phyloP scores from a whole-genome alignment of 495 filamentous ascomycete species.

The Lichina pygmaea region DNA sequence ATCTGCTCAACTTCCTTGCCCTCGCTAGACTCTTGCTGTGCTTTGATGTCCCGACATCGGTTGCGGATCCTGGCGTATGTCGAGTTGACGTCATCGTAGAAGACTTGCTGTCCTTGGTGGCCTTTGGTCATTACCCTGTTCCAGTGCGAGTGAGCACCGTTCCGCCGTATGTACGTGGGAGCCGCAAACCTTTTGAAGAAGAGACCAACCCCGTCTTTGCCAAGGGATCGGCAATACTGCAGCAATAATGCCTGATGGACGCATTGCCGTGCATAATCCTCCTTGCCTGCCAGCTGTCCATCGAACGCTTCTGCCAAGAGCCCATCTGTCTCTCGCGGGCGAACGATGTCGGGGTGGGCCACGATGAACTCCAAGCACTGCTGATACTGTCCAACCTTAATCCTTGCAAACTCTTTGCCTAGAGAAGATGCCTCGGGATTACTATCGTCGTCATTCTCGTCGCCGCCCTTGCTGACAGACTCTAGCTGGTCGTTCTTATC shows the following conservation, averaged over 20 bases:
- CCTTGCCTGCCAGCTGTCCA: slow-evolving; percentile 43
- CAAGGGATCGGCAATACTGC: slow-evolving; percentile 80
- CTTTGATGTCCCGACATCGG: slow-evolving; percentile 50
- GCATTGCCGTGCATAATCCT: slow-evolving; percentile 57
- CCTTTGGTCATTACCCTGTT: slow-evolving; percentile 60
- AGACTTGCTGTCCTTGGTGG: slow-evolving; percentile 79
- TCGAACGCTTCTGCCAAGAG: slow-evolving; percentile 80
- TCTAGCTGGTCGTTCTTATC: slow-evolving; percentile 9
- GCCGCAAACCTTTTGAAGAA: slow-evolving; percentile 60
- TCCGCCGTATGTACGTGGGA: neutral
- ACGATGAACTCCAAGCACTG: slow-evolving; percentile 48
- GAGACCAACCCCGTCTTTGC: slow-evolving; percentile 61
- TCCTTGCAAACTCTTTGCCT: slow-evolving; percentile 54
- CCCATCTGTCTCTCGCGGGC: slow-evolving; percentile 76
- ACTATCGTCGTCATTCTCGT: slow-evolving; percentile 35
- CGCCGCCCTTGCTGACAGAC: slow-evolving; percentile 14
- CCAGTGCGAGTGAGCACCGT: neutral
- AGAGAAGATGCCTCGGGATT: slow-evolving; percentile 46
- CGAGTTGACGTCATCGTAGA: slow-evolving; percentile 70
- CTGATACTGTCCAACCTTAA: slow-evolving; percentile 49
- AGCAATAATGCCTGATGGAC: slow-evolving; percentile 82
- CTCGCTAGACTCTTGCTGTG: slow-evolving; percentile 34
- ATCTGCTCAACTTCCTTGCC: slow-evolving; percentile 63
- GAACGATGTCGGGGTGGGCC: slow-evolving; percentile 44
- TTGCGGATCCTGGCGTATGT: slow-evolving; percentile 62